phyloP scores from a whole-genome alignment of 2,329 filamentous ascomycete species.

The Thielaviopsis populi region DNA sequence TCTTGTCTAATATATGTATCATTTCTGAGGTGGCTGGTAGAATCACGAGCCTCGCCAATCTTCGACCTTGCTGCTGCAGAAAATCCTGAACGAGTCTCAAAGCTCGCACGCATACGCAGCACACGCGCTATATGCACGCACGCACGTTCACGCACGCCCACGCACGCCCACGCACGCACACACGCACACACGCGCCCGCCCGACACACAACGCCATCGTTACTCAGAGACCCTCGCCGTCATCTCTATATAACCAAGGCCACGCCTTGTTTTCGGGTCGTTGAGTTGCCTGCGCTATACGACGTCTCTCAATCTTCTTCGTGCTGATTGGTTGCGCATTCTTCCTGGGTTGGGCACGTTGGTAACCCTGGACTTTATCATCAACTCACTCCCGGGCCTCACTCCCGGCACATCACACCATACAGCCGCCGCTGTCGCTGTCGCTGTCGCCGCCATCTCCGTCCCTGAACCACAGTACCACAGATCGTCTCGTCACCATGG shows the following conservation, averaged over 20 bases:
- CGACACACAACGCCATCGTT: no score
- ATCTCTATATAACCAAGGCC: neutral
- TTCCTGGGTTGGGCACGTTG: neutral
- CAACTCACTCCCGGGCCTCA: neutral
- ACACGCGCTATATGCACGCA: no score
- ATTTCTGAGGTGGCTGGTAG: neutral
- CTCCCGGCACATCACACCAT: neutral
- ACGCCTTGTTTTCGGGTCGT: neutral
- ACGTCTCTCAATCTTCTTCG: neutral
- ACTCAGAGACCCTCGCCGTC: neutral
- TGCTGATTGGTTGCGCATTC: neutral
- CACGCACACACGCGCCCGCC: no score
- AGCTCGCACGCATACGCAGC: no score
- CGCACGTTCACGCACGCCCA: no score
- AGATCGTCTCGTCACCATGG: slow-evolving; percentile 3
- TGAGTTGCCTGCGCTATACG: no score
- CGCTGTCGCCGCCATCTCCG: neutral
- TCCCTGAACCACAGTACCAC: neutral
- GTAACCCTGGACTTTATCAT: neutral
- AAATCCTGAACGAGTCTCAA: neutral
- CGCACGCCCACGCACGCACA: no score
- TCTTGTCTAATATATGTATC: neutral
- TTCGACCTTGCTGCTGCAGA: neutral
- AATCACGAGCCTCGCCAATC: neutral
- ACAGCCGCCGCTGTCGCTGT: neutral